Evolutionary conservation across 768 basidiomycete genomes (phyloP).

Genomic region (Boletus tylopilopsis): DNA sequence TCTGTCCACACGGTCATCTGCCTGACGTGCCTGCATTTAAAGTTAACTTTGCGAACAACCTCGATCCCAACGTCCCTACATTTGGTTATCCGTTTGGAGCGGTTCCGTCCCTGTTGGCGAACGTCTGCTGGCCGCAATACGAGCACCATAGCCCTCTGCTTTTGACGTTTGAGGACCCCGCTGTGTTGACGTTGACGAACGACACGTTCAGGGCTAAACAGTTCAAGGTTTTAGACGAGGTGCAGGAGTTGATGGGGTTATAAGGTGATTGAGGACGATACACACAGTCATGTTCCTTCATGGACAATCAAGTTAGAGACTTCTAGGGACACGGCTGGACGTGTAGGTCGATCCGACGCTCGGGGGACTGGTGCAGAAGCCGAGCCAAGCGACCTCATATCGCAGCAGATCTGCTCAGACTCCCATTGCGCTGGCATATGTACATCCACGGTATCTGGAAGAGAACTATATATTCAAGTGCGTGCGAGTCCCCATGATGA

Average conservation of each 20-base stretch:
- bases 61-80: constrained; percentile 6
- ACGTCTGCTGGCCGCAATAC: constrained; percentile 8
- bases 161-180: constrained; percentile 10
- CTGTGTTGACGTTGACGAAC: constrained; percentile 9
- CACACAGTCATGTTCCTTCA: too few species aligned
- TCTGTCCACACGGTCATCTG: neutral
- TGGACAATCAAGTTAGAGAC: too few species aligned
- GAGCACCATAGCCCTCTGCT: neutral
- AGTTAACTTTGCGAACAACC: constrained; percentile 18
- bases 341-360: too few species aligned
- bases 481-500: too few species aligned
- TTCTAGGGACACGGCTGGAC: too few species aligned
- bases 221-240: constrained; percentile 3
- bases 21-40: neutral
- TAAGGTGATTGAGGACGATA: neutral
- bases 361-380: too few species aligned
- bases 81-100: constrained; percentile 11
- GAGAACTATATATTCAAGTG: too few species aligned
- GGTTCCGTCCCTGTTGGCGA: constrained; percentile 6
- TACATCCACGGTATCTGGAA: too few species aligned
- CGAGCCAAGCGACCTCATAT: too few species aligned
- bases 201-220: constrained; percentile 9
- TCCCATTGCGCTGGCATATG: too few species aligned
- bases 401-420: too few species aligned
- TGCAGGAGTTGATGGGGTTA: constrained; percentile 11